A percentile compares a stretch with the other conserved stretches of the same genome.
Evolutionary conservation across 495 filamentous ascomycete genomes (phyloP).

Genomic region (Podospora pseudoanserina): DNA sequence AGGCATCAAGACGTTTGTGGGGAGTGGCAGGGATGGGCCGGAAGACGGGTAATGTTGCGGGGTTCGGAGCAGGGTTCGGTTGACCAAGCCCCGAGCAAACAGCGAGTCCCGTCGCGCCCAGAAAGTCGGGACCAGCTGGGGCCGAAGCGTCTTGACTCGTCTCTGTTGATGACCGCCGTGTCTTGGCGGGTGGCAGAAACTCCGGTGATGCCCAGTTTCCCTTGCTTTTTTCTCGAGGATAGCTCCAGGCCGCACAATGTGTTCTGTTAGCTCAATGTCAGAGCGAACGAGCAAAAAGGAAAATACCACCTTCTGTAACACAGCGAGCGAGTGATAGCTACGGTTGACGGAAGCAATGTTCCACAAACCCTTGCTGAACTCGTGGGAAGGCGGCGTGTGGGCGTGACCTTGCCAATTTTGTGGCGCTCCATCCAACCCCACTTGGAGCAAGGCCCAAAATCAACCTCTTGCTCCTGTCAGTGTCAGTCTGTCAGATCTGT

Average conservation of each 20-base stretch:
- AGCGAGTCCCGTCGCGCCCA: slow-evolving; percentile 7
- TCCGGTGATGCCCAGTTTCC: no score
- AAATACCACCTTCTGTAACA: not conserved
- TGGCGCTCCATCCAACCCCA: slow-evolving; percentile 1
- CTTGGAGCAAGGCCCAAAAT: not conserved
- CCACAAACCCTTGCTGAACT: not conserved
- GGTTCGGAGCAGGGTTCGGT: slow-evolving; percentile 8
- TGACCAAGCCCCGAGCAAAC: slow-evolving; percentile 9
- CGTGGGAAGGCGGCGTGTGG: not conserved
- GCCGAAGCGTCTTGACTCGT: not conserved
- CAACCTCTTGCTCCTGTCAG: not conserved
- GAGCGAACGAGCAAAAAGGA: not conserved
- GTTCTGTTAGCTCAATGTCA: not conserved
- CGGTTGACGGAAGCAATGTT: not conserved
- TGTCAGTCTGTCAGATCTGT: not conserved
- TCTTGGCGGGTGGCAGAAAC: no score
- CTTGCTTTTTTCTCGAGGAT: not conserved
- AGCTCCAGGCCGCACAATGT: not conserved
- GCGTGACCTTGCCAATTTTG: slow-evolving; percentile 3
- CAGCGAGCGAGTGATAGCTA: not conserved
- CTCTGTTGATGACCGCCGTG: not conserved
- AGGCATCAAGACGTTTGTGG: not conserved
- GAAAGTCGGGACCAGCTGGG: slow-evolving; percentile 8
- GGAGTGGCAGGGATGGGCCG: not conserved
- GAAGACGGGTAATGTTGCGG: not conserved